Percentiles rank a stretch among this genome's conserved stretches.
These are phyloP conservation scores for Prinsepia uniflora DNA, from an alignment of 306 rosid genomes.

Conservation along the genomic window DNA sequence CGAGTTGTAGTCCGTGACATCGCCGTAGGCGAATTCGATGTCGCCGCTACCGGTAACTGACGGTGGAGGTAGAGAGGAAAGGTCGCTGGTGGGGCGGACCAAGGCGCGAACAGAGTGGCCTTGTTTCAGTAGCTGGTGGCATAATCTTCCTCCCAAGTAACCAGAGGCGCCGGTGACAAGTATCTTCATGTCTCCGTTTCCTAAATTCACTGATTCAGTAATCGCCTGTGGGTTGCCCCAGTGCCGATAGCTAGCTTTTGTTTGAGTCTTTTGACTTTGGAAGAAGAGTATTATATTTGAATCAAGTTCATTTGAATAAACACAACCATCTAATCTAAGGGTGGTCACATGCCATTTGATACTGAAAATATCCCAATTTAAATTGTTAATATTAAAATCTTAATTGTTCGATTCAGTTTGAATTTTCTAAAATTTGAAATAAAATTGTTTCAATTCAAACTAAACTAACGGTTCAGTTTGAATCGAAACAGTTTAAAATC, in stretches of 20 bases:
- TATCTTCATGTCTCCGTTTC: conserved; percentile 34
- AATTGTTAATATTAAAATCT: no score
- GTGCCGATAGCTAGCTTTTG: background rate
- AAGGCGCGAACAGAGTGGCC: conserved; percentile 66
- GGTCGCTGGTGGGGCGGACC: conserved; percentile 79
- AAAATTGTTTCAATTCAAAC: no score
- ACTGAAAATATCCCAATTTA: no score
- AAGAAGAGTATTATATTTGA: background rate
- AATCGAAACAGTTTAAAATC: no score
- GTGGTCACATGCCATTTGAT: no score
- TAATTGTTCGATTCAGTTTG: no score
- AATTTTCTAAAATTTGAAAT: no score
- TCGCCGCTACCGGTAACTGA: conserved; percentile 14
- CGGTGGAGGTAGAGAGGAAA: conserved; percentile 52
- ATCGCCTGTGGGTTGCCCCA: background rate
- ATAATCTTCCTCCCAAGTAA: conserved; percentile 74
- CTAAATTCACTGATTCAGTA: background rate
- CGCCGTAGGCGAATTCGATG: conserved; percentile 69
- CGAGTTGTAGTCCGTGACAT: conserved; percentile 62
- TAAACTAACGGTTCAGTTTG: no score
- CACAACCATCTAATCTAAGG: no score
- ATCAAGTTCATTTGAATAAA: background rate
- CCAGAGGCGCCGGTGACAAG: conserved; percentile 89
- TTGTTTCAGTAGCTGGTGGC: conserved; percentile 46
- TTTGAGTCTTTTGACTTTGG: background rate